phyloP scores from a whole-genome alignment of 2,329 filamentous ascomycete genomes.

The Ceratocystis variospora region DNA sequence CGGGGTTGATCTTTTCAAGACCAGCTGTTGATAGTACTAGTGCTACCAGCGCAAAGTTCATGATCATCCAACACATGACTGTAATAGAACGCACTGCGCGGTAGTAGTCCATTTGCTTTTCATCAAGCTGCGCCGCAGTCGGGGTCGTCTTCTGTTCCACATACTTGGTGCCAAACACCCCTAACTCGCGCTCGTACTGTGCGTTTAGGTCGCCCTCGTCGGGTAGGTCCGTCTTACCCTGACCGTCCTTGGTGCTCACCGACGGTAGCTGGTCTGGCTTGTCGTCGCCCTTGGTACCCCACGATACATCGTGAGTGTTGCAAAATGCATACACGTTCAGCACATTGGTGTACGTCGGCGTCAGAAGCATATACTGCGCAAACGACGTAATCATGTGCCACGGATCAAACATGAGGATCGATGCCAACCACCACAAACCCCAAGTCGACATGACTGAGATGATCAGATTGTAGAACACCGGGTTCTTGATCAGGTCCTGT shows the following conservation, averaged over 20 bases:
- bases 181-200: conserved; percentile 78
- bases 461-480: conserved; percentile 84
- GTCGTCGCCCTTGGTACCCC: conserved; percentile 97
- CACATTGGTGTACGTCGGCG: conserved; percentile 98
- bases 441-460: conserved; percentile 87
- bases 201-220: conserved; percentile 92
- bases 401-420: conserved; percentile 88
- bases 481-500: conserved; percentile 65
- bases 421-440: conserved; percentile 80
- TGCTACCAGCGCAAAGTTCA: conserved; percentile 77
- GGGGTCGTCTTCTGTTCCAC: conserved; percentile 54
- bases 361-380: conserved; percentile 82
- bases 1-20: conserved; percentile 49
- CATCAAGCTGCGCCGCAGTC: conserved; percentile 42
- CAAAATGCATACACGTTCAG: conserved; percentile 98
- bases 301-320: conserved; percentile 99
- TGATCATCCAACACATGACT: conserved; percentile 92
- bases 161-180: conserved; percentile 59
- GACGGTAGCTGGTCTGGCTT: conserved; percentile 82
- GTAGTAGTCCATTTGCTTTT: conserved; percentile 97
- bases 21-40: conserved; percentile 79
- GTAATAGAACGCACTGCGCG: conserved; percentile 86
- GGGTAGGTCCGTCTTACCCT: conserved; percentile 85
- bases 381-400: conserved; percentile 99
- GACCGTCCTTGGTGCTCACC: conserved; percentile 76